A percentile compares a stretch with the other conserved stretches of the same genome.
These are phyloP conservation scores for Vaccinium macrocarpon DNA, from an alignment of 148 eudicot species.

Conservation along the genomic window DNA sequence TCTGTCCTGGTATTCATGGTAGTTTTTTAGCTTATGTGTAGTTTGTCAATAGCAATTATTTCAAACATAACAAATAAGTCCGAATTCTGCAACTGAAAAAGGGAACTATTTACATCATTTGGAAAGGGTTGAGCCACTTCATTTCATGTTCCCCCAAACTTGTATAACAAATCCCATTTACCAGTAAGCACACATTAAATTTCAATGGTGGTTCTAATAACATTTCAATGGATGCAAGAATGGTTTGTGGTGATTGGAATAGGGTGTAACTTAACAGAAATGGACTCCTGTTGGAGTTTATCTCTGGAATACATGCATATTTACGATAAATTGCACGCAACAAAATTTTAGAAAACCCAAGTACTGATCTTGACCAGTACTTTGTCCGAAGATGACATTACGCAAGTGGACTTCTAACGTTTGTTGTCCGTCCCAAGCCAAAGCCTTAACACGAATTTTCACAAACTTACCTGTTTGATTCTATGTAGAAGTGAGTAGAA, in stretches of 20 bases:
- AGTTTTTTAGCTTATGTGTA: slow-evolving; percentile 1
- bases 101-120: not conserved
- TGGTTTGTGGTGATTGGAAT: not conserved
- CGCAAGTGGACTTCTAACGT: not conserved
- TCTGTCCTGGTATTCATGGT: not conserved
- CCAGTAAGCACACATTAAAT: not conserved
- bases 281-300: not conserved
- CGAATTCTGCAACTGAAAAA: not conserved
- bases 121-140: not conserved
- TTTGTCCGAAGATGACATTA: not conserved
- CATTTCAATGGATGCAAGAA: not conserved
- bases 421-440: not conserved
- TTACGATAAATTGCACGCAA: not conserved
- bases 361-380: not conserved
- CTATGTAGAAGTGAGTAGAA: not conserved
- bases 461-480: not conserved
- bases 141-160: not conserved
- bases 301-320: not conserved
- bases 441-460: not conserved
- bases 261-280: not conserved
- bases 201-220: not conserved
- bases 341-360: not conserved
- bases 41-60: not conserved
- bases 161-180: not conserved
- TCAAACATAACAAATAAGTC: not conserved